Percentiles rank a stretch among this genome's conserved stretches.
These are phyloP conservation scores for Cyamopsis tetragonoloba DNA, from an alignment of 306 rosid species.

Conservation along the genomic window DNA sequence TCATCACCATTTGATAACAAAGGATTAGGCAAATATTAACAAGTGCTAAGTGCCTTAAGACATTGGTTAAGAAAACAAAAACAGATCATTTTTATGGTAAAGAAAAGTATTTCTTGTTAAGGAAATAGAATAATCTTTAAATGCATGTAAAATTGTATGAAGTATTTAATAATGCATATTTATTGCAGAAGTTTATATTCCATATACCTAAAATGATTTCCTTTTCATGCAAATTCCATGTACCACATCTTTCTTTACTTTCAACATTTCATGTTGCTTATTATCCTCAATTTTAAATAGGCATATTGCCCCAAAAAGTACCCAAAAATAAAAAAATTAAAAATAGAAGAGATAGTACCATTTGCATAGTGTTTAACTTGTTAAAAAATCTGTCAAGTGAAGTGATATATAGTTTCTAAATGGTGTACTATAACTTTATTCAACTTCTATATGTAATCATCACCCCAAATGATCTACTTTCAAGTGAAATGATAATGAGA, in stretches of 20 bases:
- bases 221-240: background rate
- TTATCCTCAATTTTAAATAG: background rate
- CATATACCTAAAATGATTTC: background rate
- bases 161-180: too few species aligned
- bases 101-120: too few species aligned
- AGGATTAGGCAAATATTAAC: background rate
- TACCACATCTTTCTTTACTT: background rate
- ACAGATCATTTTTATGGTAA: too few species aligned
- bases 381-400: background rate
- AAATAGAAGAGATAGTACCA: background rate
- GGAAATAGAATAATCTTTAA: too few species aligned
- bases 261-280: background rate
- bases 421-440: background rate
- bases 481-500: background rate
- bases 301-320: background rate
- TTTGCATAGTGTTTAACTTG: background rate
- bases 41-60: background rate
- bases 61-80: too few species aligned
- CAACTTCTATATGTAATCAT: background rate
- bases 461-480: background rate
- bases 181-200: too few species aligned
- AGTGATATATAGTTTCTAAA: background rate
- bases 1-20: conserved; percentile 2
- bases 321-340: too few species aligned
- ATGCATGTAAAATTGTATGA: background rate